Base-by-base conservation (phyloP, 257 asterid species). In the Nicotiana sylvestris region DNA sequence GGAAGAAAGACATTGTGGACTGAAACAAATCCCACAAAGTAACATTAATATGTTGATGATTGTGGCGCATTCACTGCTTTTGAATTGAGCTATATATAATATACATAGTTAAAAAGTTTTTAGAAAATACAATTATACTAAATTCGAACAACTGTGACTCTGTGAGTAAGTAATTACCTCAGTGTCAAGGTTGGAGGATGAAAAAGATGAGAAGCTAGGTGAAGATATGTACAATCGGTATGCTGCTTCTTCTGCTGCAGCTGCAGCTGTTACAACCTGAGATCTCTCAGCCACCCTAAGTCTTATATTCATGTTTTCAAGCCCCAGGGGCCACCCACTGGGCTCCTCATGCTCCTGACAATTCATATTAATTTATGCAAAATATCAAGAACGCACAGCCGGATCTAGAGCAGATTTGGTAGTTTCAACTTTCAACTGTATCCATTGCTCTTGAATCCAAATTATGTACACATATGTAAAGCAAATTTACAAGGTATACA, bases 271-370 rank as follows among this genome's bases (percentile, higher is more conserved):
- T 46, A 0, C 66, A 67, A 65, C 66, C 72, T 9, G 83, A 21
- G 88, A 39, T 76, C 82, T 37, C 25, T 70, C 85, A 3, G 82
- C 85, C 51, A 67, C 89, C 68, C 67, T 76, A 27, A 88, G 85
- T 65, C 90, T 86, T 76, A 72, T 46, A 83, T 64, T 87, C 82
- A 91, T 88, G 88, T 77, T 91, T 60, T 88, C 92, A 18, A 92
- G 97, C 2, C 93, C 95, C 66, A 92, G 92, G 15, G 97, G 97
- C 97, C 97, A 92, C 80, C 97, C 97, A 78, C 62, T 82, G 29
- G 87, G 81, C 57, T 74, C 82, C 80, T 78, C 88, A 60, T 78
- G 83, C 29, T 82, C 86, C 89, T 88, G 78, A 9, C 32, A 6
- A 21, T 8, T 25, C 29, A 43, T 43, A 9, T 43, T 43, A 43